phyloP scores from a whole-genome alignment of 2,329 filamentous ascomycete genomes.

The Dactylellina parvicollis region DNA sequence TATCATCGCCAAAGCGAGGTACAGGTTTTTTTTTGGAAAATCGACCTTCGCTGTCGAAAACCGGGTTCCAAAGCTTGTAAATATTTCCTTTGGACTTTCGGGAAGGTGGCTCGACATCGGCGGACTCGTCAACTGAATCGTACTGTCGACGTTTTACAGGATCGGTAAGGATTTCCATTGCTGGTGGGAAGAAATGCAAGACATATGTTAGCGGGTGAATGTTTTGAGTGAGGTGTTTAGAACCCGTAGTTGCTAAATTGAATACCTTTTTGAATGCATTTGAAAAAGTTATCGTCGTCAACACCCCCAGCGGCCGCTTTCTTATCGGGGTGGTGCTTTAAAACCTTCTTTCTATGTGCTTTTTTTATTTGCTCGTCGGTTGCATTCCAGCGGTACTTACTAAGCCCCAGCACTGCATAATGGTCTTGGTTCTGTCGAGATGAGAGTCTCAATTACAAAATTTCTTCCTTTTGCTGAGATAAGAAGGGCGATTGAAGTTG shows the following conservation, averaged over 20 bases:
- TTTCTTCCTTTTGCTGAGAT: no score
- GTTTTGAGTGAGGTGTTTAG: not conserved
- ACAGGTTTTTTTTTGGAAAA: slow-evolving; percentile 94
- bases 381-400: slow-evolving; percentile 89
- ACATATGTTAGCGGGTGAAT: slow-evolving; percentile 16
- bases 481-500: slow-evolving; percentile 39
- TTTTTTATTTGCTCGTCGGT: slow-evolving; percentile 99
- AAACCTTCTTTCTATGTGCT: slow-evolving; percentile 98
- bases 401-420: slow-evolving; percentile 93
- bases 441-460: no score
- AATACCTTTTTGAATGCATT: slow-evolving; percentile 89
- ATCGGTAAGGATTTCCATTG: slow-evolving; percentile 90
- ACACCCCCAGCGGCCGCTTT: slow-evolving; percentile 87
- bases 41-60: slow-evolving; percentile 90
- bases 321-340: slow-evolving; percentile 99
- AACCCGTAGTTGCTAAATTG: not conserved
- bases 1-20: slow-evolving; percentile 82
- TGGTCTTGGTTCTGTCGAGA: slow-evolving; percentile 91
- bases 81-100: slow-evolving; percentile 96
- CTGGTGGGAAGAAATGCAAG: slow-evolving; percentile 60
- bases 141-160: slow-evolving; percentile 92
- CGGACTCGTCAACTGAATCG: slow-evolving; percentile 94
- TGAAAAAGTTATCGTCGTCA: slow-evolving; percentile 99
- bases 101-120: slow-evolving; percentile 87
- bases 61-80: slow-evolving; percentile 91